Conservation (phyloP, 768 basidiomycete genomes). For the Paxillus ammoniavirescens region DNA sequence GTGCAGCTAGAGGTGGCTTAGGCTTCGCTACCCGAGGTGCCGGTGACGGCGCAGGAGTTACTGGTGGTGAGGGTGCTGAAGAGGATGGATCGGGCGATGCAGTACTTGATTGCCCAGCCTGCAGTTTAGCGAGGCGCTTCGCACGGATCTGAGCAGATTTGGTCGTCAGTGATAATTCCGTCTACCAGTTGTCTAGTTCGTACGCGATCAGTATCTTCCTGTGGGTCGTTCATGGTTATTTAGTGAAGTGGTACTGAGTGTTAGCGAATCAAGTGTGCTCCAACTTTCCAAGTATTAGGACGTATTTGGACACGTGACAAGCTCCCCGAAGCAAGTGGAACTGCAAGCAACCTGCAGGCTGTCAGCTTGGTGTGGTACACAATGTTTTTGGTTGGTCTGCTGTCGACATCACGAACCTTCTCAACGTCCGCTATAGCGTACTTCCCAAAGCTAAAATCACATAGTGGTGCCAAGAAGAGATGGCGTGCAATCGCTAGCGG, state of each 20-base stretch:
- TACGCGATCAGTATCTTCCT: constrained; percentile 83
- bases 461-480: constrained; percentile 79
- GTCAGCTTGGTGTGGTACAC: neutral
- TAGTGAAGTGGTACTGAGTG: neutral
- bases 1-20: constrained; percentile 22
- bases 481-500: constrained; percentile 72
- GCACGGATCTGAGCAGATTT: constrained; percentile 67
- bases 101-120: constrained; percentile 40
- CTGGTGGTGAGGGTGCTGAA: constrained; percentile 14
- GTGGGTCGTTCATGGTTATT: constrained; percentile 48
- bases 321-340: no score
- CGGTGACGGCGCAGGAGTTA: constrained; percentile 30
- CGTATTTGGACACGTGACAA: neutral
- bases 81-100: constrained; percentile 30
- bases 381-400: constrained; percentile 31
- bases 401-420: constrained; percentile 44
- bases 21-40: constrained; percentile 36
- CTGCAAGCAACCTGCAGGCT: neutral
- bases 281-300: neutral
- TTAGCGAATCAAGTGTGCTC: neutral
- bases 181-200: constrained; percentile 5
- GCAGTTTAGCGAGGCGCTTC: constrained; percentile 87
- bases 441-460: constrained; percentile 78
- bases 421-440: constrained; percentile 54
- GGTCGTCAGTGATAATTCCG: neutral